These are phyloP conservation scores for Lasiodiplodia sp. DNA, from an alignment of 2,329 filamentous ascomycete genomes.

Conservation along the genomic window DNA sequence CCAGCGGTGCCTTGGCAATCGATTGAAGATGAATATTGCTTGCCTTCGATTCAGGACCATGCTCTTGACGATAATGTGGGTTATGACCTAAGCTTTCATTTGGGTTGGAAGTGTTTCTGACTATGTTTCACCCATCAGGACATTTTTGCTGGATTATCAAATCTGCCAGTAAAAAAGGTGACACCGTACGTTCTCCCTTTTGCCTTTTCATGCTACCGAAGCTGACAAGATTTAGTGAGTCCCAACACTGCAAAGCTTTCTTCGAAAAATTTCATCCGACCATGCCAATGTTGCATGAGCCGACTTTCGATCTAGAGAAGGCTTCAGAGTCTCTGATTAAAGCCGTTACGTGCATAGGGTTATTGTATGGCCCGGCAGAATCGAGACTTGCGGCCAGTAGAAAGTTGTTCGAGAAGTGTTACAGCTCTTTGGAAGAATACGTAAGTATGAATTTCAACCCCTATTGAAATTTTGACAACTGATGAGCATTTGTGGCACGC, in stretches of 20 bases:
- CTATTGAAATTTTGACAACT: not conserved
- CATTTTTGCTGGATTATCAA: not conserved
- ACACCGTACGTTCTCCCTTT: not conserved
- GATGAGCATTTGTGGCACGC: not conserved
- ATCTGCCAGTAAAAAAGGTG: not conserved
- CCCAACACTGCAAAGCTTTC: not conserved
- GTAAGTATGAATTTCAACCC: not conserved
- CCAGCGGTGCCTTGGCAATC: constrained; percentile 3
- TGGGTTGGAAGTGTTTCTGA: not conserved
- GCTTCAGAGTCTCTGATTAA: not conserved
- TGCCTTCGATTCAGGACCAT: not conserved
- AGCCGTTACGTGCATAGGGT: not conserved
- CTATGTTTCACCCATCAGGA: not conserved
- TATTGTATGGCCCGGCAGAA: not conserved
- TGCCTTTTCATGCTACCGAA: too few relatives aligned
- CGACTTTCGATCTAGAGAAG: not conserved
- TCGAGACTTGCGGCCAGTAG: not conserved
- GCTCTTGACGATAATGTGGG: not conserved
- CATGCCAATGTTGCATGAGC: constrained; percentile 3
- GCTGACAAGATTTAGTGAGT: not conserved
- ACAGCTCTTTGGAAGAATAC: not conserved
- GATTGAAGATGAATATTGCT: not conserved
- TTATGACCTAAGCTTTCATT: too few relatives aligned
- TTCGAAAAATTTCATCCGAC: constrained; percentile 3
- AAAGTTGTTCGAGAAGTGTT: not conserved